A percentile compares a stretch with the other conserved stretches of the same genome.
Conservation (phyloP, 805 yeast species). For the Zygosaccharomyces bisporus region DNA sequence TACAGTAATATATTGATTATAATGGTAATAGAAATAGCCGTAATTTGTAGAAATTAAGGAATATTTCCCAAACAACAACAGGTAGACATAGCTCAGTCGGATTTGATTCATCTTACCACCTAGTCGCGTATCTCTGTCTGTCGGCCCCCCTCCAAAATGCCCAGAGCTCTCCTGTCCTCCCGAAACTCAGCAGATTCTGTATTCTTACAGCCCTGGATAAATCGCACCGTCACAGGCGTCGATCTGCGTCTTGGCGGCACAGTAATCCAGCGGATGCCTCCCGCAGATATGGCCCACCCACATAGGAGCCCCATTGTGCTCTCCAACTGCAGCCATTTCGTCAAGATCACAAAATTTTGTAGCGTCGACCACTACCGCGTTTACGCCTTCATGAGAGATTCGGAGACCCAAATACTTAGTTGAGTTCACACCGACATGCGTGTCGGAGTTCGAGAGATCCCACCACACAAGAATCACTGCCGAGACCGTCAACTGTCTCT, state of each 20-base stretch:
- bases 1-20: too few species aligned
- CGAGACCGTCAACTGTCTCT: conserved; percentile 25
- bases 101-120: not conserved
- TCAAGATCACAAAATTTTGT: conserved; percentile 26
- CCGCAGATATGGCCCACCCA: conserved; percentile 14
- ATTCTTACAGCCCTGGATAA: conserved; percentile 28
- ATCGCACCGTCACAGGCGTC: conserved; percentile 7
- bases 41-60: too few species aligned
- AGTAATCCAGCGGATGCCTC: conserved; percentile 15
- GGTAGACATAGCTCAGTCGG: too few species aligned
- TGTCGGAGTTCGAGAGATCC: conserved; percentile 28
- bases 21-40: too few species aligned
- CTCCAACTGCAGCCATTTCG: conserved; percentile 20
- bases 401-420: conserved; percentile 29
- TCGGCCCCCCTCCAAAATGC: conserved; percentile 17
- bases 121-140: not conserved
- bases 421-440: conserved; percentile 33
- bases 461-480: conserved; percentile 26
- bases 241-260: conserved; percentile 8
- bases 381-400: conserved; percentile 30
- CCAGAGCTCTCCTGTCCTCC: conserved; percentile 19
- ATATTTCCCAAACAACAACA: too few species aligned
- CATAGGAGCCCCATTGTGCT: conserved; percentile 12
- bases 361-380: conserved; percentile 22
- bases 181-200: conserved; percentile 20